Evolutionary conservation across 129 eudicot genomes (phyloP).

Genomic region (Artemisia annua): DNA sequence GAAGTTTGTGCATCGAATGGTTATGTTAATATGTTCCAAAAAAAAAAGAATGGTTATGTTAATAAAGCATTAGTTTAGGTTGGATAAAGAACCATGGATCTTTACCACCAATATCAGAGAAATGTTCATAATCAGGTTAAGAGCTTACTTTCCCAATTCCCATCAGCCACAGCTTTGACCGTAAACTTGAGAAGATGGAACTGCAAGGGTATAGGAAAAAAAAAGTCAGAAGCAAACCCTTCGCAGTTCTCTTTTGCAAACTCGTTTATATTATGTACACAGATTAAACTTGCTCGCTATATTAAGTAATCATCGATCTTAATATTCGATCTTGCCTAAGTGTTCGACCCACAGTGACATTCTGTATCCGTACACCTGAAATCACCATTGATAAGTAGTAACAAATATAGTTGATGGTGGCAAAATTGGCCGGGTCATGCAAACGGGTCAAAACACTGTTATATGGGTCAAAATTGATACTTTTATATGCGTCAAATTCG

Average conservation of each 20-base stretch:
- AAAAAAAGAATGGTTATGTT: constrained; percentile 23
- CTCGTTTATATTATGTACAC: constrained; percentile 45
- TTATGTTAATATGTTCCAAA: too few species aligned
- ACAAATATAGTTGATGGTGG: not conserved
- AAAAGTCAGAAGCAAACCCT: constrained; percentile 32
- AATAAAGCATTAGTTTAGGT: constrained; percentile 58
- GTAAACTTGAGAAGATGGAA: constrained; percentile 65
- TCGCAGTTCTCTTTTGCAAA: constrained; percentile 63
- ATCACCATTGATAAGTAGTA: not conserved
- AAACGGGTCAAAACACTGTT: too few species aligned
- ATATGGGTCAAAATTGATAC: too few species aligned
- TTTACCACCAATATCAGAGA: constrained; percentile 62
- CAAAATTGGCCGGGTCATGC: too few species aligned
- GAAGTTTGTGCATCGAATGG: not conserved
- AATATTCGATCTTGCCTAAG: constrained; percentile 42
- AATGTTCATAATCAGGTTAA: constrained; percentile 47
- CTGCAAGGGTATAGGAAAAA: constrained; percentile 29
- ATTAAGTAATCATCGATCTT: constrained; percentile 24
- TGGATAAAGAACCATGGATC: constrained; percentile 45
- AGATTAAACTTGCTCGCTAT: constrained; percentile 45
- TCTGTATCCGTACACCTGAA: constrained; percentile 59
- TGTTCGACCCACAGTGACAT: constrained; percentile 78
- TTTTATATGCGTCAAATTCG: too few species aligned
- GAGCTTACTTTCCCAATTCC: constrained; percentile 34
- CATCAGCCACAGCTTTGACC: constrained; percentile 35